These are phyloP conservation scores for Neocatenulostroma microsporum DNA, from an alignment of 2,329 filamentous ascomycete species.

Conservation along the genomic window DNA sequence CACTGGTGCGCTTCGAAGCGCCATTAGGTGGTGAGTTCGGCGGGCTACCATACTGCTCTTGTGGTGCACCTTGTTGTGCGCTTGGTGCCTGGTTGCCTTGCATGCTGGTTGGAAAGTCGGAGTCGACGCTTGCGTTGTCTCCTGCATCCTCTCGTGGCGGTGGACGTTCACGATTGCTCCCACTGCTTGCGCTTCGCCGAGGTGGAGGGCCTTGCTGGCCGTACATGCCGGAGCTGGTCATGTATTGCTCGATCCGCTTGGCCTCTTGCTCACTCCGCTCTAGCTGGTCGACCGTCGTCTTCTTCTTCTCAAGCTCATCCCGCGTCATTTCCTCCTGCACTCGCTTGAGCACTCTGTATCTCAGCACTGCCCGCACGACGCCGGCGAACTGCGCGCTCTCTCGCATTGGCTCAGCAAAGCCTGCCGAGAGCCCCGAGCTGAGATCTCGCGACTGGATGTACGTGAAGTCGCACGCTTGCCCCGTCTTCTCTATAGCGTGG, in stretches of 20 bases:
- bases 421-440: constrained; percentile 77
- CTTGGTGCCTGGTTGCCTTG: constrained; percentile 49
- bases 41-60: constrained; percentile 28
- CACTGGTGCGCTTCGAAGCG: constrained; percentile 62
- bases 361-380: constrained; percentile 79
- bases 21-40: constrained; percentile 18
- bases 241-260: constrained; percentile 85
- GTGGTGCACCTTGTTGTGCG: constrained; percentile 62
- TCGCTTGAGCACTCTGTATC: constrained; percentile 84
- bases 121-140: constrained; percentile 86
- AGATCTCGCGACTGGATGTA: constrained; percentile 94
- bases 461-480: constrained; percentile 89
- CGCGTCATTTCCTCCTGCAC: constrained; percentile 97
- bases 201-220: constrained; percentile 41
- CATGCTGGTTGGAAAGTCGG: constrained; percentile 74
- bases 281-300: constrained; percentile 70
- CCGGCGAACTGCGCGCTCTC: constrained; percentile 96
- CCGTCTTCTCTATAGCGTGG: constrained; percentile 85
- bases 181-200: constrained; percentile 51
- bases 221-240: constrained; percentile 62
- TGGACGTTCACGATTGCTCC: constrained; percentile 29
- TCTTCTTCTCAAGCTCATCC: constrained; percentile 87
- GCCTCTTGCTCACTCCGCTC: constrained; percentile 91
- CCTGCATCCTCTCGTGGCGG: constrained; percentile 39
- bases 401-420: constrained; percentile 94